These are phyloP conservation scores for Epichloe scottii DNA, from an alignment of 2,329 filamentous ascomycete genomes.

Conservation along the genomic window DNA sequence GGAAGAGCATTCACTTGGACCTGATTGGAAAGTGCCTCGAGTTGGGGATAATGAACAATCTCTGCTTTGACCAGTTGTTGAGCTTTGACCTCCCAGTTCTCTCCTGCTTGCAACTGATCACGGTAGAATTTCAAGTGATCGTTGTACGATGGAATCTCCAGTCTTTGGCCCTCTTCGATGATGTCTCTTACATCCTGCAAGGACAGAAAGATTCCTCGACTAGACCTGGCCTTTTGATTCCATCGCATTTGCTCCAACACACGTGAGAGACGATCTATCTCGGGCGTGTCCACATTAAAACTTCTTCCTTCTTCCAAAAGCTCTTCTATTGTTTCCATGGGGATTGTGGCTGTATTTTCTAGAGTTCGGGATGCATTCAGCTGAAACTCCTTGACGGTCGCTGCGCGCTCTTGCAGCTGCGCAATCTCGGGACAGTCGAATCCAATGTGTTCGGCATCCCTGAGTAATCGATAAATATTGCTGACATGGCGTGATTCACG, in stretches of 20 bases:
- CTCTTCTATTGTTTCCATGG: constrained; percentile 70
- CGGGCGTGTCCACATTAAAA: constrained; percentile 85
- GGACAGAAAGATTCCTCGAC: constrained; percentile 52
- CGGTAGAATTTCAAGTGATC: constrained; percentile 65
- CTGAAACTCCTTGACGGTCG: constrained; percentile 76
- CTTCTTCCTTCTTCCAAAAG: constrained; percentile 78
- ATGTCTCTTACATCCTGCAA: constrained; percentile 69
- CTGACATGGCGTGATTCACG: constrained; percentile 78
- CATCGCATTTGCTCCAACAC: constrained; percentile 79
- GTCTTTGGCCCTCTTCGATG: constrained; percentile 61
- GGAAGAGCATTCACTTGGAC: constrained; percentile 59
- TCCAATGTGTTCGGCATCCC: constrained; percentile 71
- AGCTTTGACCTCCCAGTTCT: constrained; percentile 86
- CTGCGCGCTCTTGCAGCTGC: constrained; percentile 72
- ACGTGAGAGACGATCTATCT: constrained; percentile 70
- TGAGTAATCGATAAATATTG: constrained; percentile 75
- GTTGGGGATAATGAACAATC: constrained; percentile 81
- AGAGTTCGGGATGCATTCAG: constrained; percentile 60
- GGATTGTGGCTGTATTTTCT: constrained; percentile 48
- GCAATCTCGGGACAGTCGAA: constrained; percentile 90
- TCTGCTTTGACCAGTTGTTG: constrained; percentile 89
- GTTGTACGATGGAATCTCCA: constrained; percentile 70
- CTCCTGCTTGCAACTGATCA: constrained; percentile 63
- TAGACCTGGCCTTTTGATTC: constrained; percentile 63
- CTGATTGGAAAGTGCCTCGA: constrained; percentile 82